Percentiles rank a stretch among this genome's conserved stretches.
phyloP scores from a whole-genome alignment of 192 early-diverging fungal genomes.

The Geranomyces variabilis region DNA sequence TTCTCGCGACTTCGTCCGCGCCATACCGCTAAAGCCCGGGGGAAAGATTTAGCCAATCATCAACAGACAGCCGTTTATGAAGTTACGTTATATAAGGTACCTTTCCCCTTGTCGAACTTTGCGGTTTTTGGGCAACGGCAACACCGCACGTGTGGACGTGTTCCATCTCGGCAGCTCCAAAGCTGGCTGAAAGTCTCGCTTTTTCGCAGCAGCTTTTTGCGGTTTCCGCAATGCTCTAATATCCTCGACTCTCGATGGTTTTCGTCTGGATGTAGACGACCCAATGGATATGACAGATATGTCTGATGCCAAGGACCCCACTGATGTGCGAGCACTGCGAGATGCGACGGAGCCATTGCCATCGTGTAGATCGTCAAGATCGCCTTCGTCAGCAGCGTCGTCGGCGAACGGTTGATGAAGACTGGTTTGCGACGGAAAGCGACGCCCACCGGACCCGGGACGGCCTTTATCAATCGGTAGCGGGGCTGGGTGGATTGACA shows the following conservation, averaged over 20 bases:
- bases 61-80: too few relatives aligned
- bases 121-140: background rate
- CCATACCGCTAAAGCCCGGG: background rate
- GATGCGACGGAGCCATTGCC: background rate
- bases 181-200: conserved; percentile 8
- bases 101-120: too few relatives aligned
- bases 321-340: conserved; percentile 5
- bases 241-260: background rate
- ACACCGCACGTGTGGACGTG: conserved; percentile 10
- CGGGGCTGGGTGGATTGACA: conserved; percentile 6
- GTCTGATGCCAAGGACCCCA: conserved; percentile 12
- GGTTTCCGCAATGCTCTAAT: background rate
- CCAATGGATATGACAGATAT: conserved; percentile 14
- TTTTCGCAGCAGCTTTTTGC: conserved; percentile 5
- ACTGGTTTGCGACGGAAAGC: conserved; percentile 2
- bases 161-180: conserved; percentile 46
- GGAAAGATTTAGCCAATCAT: background rate
- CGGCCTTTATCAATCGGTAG: conserved; percentile 21
- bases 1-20: background rate
- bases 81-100: too few relatives aligned
- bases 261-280: conserved; percentile 5
- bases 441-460: conserved; percentile 15
- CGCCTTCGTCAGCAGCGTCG: conserved; percentile 9
- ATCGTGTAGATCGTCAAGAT: background rate
- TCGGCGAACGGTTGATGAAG: background rate